Conservation (phyloP, 2,329 filamentous ascomycete species). For the Apiospora sp. region DNA sequence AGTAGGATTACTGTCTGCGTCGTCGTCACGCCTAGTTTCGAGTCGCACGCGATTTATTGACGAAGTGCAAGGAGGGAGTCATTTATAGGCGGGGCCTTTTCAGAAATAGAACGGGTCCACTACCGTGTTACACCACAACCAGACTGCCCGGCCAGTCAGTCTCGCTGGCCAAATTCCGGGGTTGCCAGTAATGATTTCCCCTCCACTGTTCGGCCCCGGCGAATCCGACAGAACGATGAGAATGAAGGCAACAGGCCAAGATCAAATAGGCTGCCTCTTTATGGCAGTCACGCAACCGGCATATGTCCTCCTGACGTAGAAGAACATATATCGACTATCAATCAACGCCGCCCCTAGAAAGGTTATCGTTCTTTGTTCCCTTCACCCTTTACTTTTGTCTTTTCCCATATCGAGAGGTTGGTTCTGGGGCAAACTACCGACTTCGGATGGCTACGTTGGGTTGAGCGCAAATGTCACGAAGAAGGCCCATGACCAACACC, state of each 20-base stretch:
- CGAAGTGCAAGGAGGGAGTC: not conserved
- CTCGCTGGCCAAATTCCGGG: not conserved
- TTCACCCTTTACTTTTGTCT: no score
- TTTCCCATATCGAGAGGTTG: no score
- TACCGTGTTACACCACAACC: not conserved
- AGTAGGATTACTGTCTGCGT: no score
- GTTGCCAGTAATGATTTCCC: not conserved
- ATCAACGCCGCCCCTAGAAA: no score
- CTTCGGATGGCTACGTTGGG: no score
- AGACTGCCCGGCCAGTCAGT: not conserved
- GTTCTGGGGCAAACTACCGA: no score
- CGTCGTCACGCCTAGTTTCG: not conserved
- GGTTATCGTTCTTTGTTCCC: no score
- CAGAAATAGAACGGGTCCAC: conserved; percentile 8
- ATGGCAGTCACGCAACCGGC: not conserved
- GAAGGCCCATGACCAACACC: no score
- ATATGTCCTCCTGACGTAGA: no score
- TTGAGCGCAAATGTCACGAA: no score
- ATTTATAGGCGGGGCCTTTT: not conserved
- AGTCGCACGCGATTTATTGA: not conserved
- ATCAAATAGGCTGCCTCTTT: not conserved
- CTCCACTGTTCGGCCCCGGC: no score
- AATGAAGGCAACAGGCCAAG: not conserved
- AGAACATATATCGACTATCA: no score
- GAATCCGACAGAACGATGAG: not conserved